phyloP scores from a whole-genome alignment of 805 yeast genomes.

The Candida tibetensis region DNA sequence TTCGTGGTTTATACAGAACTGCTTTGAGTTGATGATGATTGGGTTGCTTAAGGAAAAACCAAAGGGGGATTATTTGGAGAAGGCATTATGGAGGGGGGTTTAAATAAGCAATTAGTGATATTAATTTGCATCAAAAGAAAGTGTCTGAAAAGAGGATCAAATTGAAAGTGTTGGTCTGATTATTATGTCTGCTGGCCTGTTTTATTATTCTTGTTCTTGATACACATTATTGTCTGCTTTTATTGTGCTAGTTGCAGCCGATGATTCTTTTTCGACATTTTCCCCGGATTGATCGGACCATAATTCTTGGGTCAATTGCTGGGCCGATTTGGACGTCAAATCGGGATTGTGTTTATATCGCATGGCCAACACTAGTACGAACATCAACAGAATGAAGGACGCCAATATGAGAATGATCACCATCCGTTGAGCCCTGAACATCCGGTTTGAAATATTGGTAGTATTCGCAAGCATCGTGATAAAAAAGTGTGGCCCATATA shows the following conservation, averaged over 20 bases:
- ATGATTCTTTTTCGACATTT: too few relatives aligned
- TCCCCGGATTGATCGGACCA: too few relatives aligned
- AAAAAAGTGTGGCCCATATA: background rate
- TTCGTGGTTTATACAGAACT: slow-evolving; percentile 72
- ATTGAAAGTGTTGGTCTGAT: too few relatives aligned
- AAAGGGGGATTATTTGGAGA: slow-evolving; percentile 66
- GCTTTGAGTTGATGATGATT: slow-evolving; percentile 64
- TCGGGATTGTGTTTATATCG: background rate
- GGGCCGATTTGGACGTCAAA: too few relatives aligned
- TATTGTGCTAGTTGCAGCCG: too few relatives aligned
- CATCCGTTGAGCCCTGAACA: slow-evolving; percentile 33
- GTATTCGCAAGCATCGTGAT: slow-evolving; percentile 23
- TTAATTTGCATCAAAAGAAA: too few relatives aligned
- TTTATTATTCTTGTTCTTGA: too few relatives aligned
- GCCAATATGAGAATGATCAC: slow-evolving; percentile 22
- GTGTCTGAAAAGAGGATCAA: too few relatives aligned
- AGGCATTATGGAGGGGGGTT: slow-evolving; percentile 67
- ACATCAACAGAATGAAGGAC: slow-evolving; percentile 21
- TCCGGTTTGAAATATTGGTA: slow-evolving; percentile 24
- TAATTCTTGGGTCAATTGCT: too few relatives aligned
- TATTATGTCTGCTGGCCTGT: too few relatives aligned
- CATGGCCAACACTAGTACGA: slow-evolving; percentile 11
- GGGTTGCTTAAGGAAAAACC: slow-evolving; percentile 68
- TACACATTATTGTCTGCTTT: too few relatives aligned
- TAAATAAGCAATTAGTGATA: slow-evolving; percentile 24